phyloP scores from a whole-genome alignment of 2,329 filamentous ascomycete species.

The Ustulina deusta region DNA sequence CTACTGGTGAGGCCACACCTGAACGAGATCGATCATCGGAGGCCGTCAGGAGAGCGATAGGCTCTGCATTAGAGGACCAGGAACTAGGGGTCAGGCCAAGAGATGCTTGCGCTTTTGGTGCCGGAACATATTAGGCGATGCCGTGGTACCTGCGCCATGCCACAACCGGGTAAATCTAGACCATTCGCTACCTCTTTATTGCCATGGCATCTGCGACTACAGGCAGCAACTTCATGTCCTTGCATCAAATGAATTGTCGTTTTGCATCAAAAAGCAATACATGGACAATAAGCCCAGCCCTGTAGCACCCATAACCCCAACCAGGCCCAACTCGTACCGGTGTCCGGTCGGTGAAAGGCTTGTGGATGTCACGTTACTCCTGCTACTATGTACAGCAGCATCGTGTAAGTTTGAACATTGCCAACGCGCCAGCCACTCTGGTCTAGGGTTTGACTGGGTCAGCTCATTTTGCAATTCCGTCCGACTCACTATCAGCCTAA shows the following conservation, averaged over 20 bases:
- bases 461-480: conserved; percentile 13
- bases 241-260: conserved; percentile 7
- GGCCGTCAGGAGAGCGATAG: conserved; percentile 5
- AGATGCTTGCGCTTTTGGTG: not conserved
- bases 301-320: conserved; percentile 5
- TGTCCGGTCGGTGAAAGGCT: not conserved
- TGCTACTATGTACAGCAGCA: conserved; percentile 11
- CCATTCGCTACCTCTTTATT: conserved; percentile 6
- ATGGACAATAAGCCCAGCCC: conserved; percentile 9
- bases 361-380: conserved; percentile 38
- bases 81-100: conserved; percentile 23
- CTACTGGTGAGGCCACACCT: conserved; percentile 7
- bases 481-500: not conserved
- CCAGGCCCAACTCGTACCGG: not conserved
- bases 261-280: conserved; percentile 24
- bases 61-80: conserved; percentile 1
- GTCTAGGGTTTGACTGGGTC: not conserved
- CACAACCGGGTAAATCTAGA: conserved; percentile 32
- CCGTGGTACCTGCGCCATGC: conserved; percentile 23
- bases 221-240: not conserved
- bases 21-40: conserved; percentile 21
- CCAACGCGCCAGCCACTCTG: not conserved
- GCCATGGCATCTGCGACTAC: conserved; percentile 8
- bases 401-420: not conserved
- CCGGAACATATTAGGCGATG: conserved; percentile 23